These are phyloP conservation scores for Trypanosoma lewisi DNA, from an alignment of 208 protist species.

Conservation along the genomic window DNA sequence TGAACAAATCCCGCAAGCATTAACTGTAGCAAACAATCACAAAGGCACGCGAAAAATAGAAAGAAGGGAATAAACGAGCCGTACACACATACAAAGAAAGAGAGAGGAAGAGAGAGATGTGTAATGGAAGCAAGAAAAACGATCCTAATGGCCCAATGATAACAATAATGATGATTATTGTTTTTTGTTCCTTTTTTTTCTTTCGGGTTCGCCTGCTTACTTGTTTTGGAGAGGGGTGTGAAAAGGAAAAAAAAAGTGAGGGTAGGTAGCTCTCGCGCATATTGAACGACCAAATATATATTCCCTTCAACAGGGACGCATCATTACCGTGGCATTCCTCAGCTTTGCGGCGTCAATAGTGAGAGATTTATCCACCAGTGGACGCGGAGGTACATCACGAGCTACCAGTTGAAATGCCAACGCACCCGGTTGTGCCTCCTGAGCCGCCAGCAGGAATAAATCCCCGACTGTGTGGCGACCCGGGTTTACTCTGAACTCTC, in stretches of 20 bases:
- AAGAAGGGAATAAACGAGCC: slow-evolving; percentile 12
- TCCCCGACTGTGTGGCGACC: slow-evolving; percentile 72
- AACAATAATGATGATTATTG: too few species aligned
- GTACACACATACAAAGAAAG: background rate
- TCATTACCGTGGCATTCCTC: slow-evolving; percentile 52
- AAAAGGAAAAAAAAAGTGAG: slow-evolving; percentile 5
- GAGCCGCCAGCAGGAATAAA: slow-evolving; percentile 57
- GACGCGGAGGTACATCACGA: slow-evolving; percentile 67
- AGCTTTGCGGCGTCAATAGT: slow-evolving; percentile 69
- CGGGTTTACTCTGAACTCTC: slow-evolving; percentile 71
- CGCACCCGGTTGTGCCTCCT: slow-evolving; percentile 38
- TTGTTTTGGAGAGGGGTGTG: too few species aligned
- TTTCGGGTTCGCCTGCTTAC: too few species aligned
- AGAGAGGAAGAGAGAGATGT: too few species aligned
- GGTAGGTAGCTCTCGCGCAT: background rate
- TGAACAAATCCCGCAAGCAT: too few species aligned
- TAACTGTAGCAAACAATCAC: too few species aligned
- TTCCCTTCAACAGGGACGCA: slow-evolving; percentile 37
- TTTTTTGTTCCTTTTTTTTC: too few species aligned
- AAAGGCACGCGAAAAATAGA: too few species aligned
- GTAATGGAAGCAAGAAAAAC: too few species aligned
- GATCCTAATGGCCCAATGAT: too few species aligned
- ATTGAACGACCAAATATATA: background rate
- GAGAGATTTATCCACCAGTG: slow-evolving; percentile 30
- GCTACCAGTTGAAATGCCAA: slow-evolving; percentile 49